Conservation (phyloP, 2,329 filamentous ascomycete species). For the Fusarium sp. region DNA sequence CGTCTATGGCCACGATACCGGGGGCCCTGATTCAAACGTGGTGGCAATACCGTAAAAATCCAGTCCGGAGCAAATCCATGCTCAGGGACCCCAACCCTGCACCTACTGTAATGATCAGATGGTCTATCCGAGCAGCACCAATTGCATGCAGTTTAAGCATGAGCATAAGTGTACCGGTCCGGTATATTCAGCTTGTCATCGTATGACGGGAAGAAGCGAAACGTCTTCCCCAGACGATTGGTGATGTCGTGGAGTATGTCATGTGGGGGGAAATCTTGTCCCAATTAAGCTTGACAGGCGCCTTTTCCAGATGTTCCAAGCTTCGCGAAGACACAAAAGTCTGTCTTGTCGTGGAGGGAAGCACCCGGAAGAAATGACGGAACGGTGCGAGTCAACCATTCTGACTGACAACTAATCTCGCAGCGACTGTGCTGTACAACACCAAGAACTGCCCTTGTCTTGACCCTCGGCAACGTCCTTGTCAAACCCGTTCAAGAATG, state of each 20-base stretch:
- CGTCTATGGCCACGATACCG: constrained; percentile 14
- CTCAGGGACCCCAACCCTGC: constrained; percentile 14
- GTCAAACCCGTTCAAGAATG: constrained; percentile 13
- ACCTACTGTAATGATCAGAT: constrained; percentile 35
- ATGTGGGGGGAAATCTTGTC: constrained; percentile 44
- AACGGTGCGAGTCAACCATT: background rate
- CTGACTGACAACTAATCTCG: constrained; percentile 25
- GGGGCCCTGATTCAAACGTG: constrained; percentile 42
- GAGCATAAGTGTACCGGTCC: constrained; percentile 30
- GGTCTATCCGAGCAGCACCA: constrained; percentile 11
- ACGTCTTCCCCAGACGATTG: constrained; percentile 34
- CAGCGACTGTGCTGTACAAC: constrained; percentile 17
- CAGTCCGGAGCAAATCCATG: constrained; percentile 22
- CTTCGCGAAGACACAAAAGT: constrained; percentile 19
- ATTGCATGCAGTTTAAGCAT: constrained; percentile 4
- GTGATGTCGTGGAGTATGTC: constrained; percentile 39
- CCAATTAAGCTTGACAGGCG: constrained; percentile 33
- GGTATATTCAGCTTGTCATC: constrained; percentile 35
- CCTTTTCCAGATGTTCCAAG: constrained; percentile 29
- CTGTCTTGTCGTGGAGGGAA: constrained; percentile 18
- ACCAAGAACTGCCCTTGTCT: background rate
- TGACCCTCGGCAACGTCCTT: constrained; percentile 4
- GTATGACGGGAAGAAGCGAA: constrained; percentile 47
- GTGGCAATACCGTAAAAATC: constrained; percentile 26
- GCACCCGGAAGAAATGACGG: constrained; percentile 5